Percentiles rank a stretch among this genome's conserved stretches.
Evolutionary conservation across 257 asterid species (phyloP).

Genomic region (Striga asiatica): DNA sequence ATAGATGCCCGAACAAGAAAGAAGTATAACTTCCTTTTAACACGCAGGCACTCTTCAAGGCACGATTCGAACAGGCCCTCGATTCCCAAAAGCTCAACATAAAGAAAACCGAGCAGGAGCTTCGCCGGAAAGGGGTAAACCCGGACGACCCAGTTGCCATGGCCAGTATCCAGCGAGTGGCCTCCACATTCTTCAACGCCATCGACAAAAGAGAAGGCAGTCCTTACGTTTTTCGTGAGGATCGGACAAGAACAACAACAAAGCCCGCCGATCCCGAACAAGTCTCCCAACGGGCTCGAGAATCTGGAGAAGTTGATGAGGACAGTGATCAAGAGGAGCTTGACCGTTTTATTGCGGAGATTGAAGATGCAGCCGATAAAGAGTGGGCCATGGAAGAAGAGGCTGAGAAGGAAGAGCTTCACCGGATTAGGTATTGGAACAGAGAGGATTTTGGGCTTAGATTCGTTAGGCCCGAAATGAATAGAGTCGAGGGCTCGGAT

Average conservation of each 20-base stretch:
- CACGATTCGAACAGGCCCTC: constrained; percentile 92
- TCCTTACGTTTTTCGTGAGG: constrained; percentile 75
- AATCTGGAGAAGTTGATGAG: constrained; percentile 50
- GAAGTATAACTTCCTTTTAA: constrained; percentile 10
- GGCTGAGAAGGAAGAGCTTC: constrained; percentile 69
- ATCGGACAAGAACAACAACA: too few relatives aligned
- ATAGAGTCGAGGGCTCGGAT: constrained; percentile 37
- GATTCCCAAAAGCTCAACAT: constrained; percentile 92
- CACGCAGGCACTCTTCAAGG: constrained; percentile 84
- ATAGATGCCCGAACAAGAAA: constrained; percentile 2
- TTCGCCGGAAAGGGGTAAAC: constrained; percentile 78
- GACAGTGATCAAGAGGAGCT: constrained; percentile 98
- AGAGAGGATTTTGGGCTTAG: constrained; percentile 53
- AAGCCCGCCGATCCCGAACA: constrained; percentile 18
- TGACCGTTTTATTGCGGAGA: constrained; percentile 86
- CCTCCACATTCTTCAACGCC: constrained; percentile 96
- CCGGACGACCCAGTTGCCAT: constrained; percentile 96
- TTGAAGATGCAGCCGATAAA: constrained; percentile 92
- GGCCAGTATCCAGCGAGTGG: constrained; percentile 98
- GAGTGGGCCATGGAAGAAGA: constrained; percentile 98
- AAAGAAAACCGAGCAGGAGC: constrained; percentile 85
- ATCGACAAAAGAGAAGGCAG: constrained; percentile 86
- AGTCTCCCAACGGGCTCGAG: constrained; percentile 26
- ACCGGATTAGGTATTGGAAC: constrained; percentile 63
- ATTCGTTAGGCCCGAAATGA: constrained; percentile 34